Base-by-base conservation (phyloP, 352 stramenopile species). In the Globisporangium acanthophoron region DNA sequence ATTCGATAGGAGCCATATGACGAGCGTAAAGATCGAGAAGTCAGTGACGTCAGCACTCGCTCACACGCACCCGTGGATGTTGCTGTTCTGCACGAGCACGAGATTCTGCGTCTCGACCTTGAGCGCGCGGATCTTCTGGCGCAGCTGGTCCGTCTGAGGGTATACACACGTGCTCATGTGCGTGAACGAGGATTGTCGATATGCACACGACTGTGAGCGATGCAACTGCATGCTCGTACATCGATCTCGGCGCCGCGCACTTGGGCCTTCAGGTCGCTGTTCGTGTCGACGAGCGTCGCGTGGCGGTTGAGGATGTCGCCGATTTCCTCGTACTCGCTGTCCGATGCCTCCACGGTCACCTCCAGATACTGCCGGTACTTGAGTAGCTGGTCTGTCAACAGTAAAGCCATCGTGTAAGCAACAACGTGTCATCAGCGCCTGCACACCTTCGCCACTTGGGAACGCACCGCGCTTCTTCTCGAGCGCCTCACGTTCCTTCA, bases 281-380 rank as follows among this genome's bases (percentile, higher is more conserved):
- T 97, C 4, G 90, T 93, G 57, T 93, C 80, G 9, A 92, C 68
- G 1, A 97, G 71, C 51, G 86, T 97, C 16, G 76, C 71, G 56
- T 94, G 78, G 11, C 88, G 82, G 67, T 90, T 94, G 20, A 94
- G 66, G 58, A 96, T 85, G 44, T 94, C 87, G 27, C 72, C 75
- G 52, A 92, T 88, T 59, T 93, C 87, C 64, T 94, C 84, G 48
- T 88, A 94, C 62, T 88, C 84, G 44, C 88, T 72, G 24, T 96
- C 89, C 5, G 87, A 90, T 0, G 82, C 69, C 37, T 93, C 81
- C 20, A 96, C 85, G 9, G 84, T 87, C 44, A 73, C 67, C 60
- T 96, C 86, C 24, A 97, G 70, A 54, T 92, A 97, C 55, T 80
- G 71, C 31, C 80, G 79, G 59, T 96, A 96, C 56, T 90, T 89